Evolutionary conservation across 495 filamentous ascomycete species (phyloP).

Genomic region (Rhizodiscina lignyota): DNA sequence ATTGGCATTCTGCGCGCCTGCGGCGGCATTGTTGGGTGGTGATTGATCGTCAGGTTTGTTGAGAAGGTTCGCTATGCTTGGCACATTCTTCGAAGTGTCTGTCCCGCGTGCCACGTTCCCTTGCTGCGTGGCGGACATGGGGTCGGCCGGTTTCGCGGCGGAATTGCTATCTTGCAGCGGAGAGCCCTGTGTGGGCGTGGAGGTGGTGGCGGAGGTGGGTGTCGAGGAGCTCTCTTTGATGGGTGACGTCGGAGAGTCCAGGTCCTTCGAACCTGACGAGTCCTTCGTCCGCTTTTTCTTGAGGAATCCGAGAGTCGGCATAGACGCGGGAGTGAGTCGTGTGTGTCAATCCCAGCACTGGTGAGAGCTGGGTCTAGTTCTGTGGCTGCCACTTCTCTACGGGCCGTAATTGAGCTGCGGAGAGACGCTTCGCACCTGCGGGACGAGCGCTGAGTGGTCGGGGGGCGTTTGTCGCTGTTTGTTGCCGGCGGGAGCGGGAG

Average conservation of each 20-base stretch:
- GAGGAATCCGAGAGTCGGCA: slow-evolving; percentile 71
- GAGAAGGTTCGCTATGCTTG: slow-evolving; percentile 56
- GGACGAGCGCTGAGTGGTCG: too few species aligned
- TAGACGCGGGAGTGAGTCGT: slow-evolving; percentile 17
- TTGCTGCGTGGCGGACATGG: slow-evolving; percentile 17
- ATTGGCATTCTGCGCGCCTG: slow-evolving; percentile 6
- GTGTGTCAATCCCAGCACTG: too few species aligned
- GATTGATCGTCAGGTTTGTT: slow-evolving; percentile 31
- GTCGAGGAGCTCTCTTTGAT: slow-evolving; percentile 32
- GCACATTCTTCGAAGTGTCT: slow-evolving; percentile 36
- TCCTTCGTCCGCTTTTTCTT: slow-evolving; percentile 98
- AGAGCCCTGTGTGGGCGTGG: slow-evolving; percentile 5
- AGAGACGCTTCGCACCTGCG: too few species aligned
- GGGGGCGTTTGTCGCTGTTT: too few species aligned
- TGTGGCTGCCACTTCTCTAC: too few species aligned
- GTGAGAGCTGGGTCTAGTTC: too few species aligned
- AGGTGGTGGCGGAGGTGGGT: slow-evolving; percentile 12
- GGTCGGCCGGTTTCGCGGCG: slow-evolving; percentile 7
- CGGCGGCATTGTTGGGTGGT: slow-evolving; percentile 4
- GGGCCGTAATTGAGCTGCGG: too few species aligned
- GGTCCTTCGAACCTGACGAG: slow-evolving; percentile 21
- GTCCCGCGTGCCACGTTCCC: slow-evolving; percentile 17
- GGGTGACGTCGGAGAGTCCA: slow-evolving; percentile 19
- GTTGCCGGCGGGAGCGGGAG: too few species aligned
- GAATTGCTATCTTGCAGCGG: slow-evolving; percentile 6